Percentiles rank a stretch among this genome's conserved stretches.
Evolutionary conservation across 2,329 filamentous ascomycete species (phyloP).

Genomic region (Penicillium sp.): DNA sequence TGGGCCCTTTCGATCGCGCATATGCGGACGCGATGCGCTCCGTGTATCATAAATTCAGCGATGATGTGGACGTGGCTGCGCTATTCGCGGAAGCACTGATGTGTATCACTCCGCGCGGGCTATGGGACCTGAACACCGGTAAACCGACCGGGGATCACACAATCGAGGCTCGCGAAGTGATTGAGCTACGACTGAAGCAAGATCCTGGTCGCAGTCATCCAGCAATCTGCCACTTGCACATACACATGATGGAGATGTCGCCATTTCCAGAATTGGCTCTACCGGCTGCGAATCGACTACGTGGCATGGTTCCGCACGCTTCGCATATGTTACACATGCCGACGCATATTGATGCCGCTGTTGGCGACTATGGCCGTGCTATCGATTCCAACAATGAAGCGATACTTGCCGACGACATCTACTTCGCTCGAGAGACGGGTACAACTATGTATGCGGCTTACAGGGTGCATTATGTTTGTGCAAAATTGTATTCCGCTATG

Average conservation of each 20-base stretch:
- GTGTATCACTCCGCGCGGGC: slow-evolving; percentile 57
- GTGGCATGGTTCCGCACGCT: slow-evolving; percentile 58
- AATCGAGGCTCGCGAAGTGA: slow-evolving; percentile 50
- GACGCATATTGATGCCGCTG: slow-evolving; percentile 64
- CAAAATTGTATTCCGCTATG: slow-evolving; percentile 15
- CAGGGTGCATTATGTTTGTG: slow-evolving; percentile 13
- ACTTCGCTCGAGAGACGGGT: slow-evolving; percentile 41
- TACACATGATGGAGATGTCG: slow-evolving; percentile 72
- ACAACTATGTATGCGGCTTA: slow-evolving; percentile 18
- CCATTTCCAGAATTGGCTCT: slow-evolving; percentile 56
- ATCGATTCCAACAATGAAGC: slow-evolving; percentile 61
- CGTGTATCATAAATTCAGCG: slow-evolving; percentile 46
- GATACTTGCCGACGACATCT: slow-evolving; percentile 61
- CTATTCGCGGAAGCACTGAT: slow-evolving; percentile 59
- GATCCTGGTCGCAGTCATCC: slow-evolving; percentile 51
- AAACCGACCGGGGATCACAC: slow-evolving; percentile 51
- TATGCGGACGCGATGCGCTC: slow-evolving; percentile 56
- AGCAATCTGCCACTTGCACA: slow-evolving; percentile 66
- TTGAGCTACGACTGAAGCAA: slow-evolving; percentile 52
- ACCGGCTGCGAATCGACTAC: slow-evolving; percentile 54
- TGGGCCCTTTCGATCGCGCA: slow-evolving; percentile 47
- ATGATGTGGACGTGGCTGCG: slow-evolving; percentile 55
- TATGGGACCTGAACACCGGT: slow-evolving; percentile 56
- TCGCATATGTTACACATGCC: slow-evolving; percentile 72
- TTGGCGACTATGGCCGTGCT: slow-evolving; percentile 63